These are phyloP conservation scores for Penicillium sp. DNA, from an alignment of 2,329 filamentous ascomycete species.

Conservation along the genomic window DNA sequence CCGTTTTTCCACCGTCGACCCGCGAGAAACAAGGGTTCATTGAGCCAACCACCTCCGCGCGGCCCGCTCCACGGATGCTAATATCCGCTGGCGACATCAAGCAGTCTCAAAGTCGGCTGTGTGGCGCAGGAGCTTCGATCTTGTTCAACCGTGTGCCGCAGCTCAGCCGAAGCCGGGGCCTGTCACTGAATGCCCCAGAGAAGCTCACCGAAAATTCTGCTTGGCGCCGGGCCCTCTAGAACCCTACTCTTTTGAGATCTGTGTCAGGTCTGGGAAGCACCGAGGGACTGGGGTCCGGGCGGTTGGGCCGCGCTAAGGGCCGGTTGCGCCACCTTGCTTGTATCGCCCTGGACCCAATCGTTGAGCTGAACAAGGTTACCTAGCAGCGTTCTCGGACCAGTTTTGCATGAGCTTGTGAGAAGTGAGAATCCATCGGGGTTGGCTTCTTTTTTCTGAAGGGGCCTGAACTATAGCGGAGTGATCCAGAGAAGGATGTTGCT, in stretches of 20 bases:
- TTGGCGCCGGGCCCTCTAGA: slow-evolving; percentile 9
- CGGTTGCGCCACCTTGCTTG: slow-evolving; percentile 11
- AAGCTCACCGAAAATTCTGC: slow-evolving; percentile 19
- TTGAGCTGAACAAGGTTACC: slow-evolving; percentile 14
- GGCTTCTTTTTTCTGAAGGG: background rate
- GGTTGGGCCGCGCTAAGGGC: slow-evolving; percentile 19
- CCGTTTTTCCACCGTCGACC: slow-evolving; percentile 10
- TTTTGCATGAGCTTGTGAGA: no score
- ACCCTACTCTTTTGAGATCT: slow-evolving; percentile 9
- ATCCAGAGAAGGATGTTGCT: slow-evolving; percentile 22
- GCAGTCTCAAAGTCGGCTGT: slow-evolving; percentile 14
- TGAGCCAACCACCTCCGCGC: slow-evolving; percentile 17
- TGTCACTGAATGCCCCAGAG: slow-evolving; percentile 3
- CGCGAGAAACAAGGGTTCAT: slow-evolving; percentile 8
- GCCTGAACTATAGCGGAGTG: slow-evolving; percentile 1
- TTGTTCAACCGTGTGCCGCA: slow-evolving; percentile 12
- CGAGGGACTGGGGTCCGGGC: slow-evolving; percentile 12
- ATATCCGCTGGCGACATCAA: slow-evolving; percentile 19
- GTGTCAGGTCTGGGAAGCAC: slow-evolving; percentile 11
- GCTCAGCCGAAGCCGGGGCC: slow-evolving; percentile 8
- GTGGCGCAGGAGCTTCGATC: slow-evolving; percentile 11
- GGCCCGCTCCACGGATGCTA: slow-evolving; percentile 12
- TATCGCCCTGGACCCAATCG: slow-evolving; percentile 10
- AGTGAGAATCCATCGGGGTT: no score
- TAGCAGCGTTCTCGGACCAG: slow-evolving; percentile 9